A percentile compares a stretch with the other conserved stretches of the same genome.
Conservation (phyloP, 2,329 filamentous ascomycete species). For the Dactylonectria macrodidyma region DNA sequence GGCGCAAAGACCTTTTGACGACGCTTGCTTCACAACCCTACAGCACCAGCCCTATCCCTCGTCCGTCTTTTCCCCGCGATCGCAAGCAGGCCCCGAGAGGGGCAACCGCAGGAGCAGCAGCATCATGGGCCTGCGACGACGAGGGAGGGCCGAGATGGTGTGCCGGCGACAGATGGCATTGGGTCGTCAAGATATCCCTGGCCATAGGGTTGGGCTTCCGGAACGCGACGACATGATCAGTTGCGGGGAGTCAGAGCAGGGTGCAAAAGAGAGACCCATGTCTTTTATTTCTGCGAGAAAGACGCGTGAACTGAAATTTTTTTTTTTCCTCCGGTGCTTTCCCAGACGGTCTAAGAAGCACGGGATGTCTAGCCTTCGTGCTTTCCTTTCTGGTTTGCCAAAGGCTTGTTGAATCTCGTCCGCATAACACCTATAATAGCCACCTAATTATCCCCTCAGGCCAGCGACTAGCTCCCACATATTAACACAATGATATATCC, state of each 20-base stretch:
- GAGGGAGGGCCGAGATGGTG: constrained; percentile 13
- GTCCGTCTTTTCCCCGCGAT: constrained; percentile 22
- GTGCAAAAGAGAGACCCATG: constrained; percentile 2
- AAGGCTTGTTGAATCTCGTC: not conserved
- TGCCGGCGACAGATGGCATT: constrained; percentile 20
- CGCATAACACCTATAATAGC: no score
- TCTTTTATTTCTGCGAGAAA: not conserved
- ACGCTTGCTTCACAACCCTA: constrained; percentile 1
- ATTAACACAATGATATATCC: not conserved
- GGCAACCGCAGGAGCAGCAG: not conserved
- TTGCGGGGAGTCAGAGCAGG: constrained; percentile 14
- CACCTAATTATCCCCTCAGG: no score
- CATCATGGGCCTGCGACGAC: constrained; percentile 13
- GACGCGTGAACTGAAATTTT: not conserved
- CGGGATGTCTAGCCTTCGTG: not conserved
- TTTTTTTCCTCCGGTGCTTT: no score
- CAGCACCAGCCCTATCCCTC: no score
- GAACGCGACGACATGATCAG: constrained; percentile 19
- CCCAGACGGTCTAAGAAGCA: not conserved
- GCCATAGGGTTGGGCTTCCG: constrained; percentile 12
- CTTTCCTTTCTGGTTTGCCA: not conserved
- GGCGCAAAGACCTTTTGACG: constrained; percentile 12
- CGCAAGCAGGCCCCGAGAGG: constrained; percentile 10
- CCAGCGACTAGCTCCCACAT: not conserved
- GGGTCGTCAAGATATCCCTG: constrained; percentile 7